A percentile compares a stretch with the other conserved stretches of the same genome.
Conservation (phyloP, 2,329 filamentous ascomycete species). For the Kalmusia sp. region DNA sequence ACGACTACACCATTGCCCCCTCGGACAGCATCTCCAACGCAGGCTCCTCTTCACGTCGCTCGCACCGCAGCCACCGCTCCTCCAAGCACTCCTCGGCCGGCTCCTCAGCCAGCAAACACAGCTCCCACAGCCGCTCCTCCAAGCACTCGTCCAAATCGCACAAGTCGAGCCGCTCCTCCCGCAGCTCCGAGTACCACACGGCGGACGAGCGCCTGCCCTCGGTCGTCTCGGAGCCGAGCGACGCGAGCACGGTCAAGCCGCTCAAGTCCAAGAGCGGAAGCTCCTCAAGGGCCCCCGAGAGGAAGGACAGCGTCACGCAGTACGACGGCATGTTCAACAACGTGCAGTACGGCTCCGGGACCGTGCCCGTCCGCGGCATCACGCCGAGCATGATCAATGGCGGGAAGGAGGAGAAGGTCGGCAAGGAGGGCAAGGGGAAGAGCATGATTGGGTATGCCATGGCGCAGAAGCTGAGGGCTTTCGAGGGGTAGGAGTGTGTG, state of each 20-base stretch:
- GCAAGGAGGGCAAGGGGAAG: constrained; percentile 40
- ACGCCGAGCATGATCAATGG: constrained; percentile 46
- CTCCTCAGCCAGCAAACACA: constrained; percentile 36
- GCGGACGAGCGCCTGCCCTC: constrained; percentile 28
- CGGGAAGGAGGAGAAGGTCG: constrained; percentile 29
- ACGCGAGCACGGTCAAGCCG: constrained; percentile 43
- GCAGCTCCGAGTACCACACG: constrained; percentile 26
- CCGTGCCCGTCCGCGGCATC: constrained; percentile 43
- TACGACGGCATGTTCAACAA: constrained; percentile 37
- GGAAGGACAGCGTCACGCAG: constrained; percentile 42
- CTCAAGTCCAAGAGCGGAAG: constrained; percentile 19
- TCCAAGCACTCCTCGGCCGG: constrained; percentile 24
- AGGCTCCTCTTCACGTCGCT: constrained; percentile 32
- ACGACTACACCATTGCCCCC: constrained; percentile 55
- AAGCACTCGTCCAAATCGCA: constrained; percentile 36
- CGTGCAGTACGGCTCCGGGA: constrained; percentile 36
- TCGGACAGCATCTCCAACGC: constrained; percentile 57
- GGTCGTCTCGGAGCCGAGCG: constrained; percentile 42
- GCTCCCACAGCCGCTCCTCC: constrained; percentile 20
- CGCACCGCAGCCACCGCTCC: constrained; percentile 39
- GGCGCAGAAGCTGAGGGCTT: constrained; percentile 40
- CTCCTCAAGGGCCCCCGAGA: constrained; percentile 18
- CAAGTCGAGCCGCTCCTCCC: constrained; percentile 24
- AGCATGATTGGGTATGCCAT: constrained; percentile 43
- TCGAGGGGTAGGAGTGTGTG: constrained; percentile 21